Percentiles rank a stretch among this genome's conserved stretches.
These are phyloP conservation scores for Cryptococcus sp. DNA, from an alignment of 1,284 basidiomycete species.

Conservation along the genomic window DNA sequence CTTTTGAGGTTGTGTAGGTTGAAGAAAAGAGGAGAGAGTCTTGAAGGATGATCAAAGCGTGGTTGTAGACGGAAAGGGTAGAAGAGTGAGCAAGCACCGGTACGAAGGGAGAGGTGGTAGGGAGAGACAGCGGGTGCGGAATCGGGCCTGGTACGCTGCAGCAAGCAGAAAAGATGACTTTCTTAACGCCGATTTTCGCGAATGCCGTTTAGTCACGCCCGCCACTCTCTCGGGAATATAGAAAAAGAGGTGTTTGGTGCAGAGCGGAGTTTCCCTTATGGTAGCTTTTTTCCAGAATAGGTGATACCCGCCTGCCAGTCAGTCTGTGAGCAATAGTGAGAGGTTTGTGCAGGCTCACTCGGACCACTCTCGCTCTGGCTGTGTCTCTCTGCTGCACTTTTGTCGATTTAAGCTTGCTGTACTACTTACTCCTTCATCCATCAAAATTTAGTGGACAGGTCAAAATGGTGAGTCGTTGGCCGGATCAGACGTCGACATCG, in stretches of 20 bases:
- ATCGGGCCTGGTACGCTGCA: not conserved
- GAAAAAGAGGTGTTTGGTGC: not conserved
- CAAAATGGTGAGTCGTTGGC: conserved; percentile 32
- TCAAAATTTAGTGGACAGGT: conserved; percentile 12
- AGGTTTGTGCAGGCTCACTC: too few species aligned
- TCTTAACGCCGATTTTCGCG: conserved; percentile 29
- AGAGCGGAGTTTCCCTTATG: conserved; percentile 14
- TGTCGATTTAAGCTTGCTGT: not conserved
- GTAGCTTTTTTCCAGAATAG: too few species aligned
- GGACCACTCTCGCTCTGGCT: not conserved
- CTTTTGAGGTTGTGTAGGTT: conserved; percentile 13
- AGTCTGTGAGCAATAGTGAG: too few species aligned
- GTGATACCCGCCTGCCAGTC: too few species aligned
- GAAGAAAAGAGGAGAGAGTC: conserved; percentile 14
- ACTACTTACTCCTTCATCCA: conserved; percentile 4
- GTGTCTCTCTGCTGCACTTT: not conserved
- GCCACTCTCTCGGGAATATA: conserved; percentile 15
- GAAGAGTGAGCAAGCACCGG: conserved; percentile 4
- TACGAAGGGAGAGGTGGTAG: not conserved
- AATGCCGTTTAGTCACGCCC: not conserved
- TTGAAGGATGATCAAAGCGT: conserved; percentile 22
- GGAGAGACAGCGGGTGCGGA: conserved; percentile 2
- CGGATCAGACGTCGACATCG: too few species aligned
- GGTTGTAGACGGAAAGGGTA: conserved; percentile 8
- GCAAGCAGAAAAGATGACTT: conserved; percentile 2